Evolutionary conservation across 208 protist genomes (phyloP).

Genomic region (Strigomonas culicis): DNA sequence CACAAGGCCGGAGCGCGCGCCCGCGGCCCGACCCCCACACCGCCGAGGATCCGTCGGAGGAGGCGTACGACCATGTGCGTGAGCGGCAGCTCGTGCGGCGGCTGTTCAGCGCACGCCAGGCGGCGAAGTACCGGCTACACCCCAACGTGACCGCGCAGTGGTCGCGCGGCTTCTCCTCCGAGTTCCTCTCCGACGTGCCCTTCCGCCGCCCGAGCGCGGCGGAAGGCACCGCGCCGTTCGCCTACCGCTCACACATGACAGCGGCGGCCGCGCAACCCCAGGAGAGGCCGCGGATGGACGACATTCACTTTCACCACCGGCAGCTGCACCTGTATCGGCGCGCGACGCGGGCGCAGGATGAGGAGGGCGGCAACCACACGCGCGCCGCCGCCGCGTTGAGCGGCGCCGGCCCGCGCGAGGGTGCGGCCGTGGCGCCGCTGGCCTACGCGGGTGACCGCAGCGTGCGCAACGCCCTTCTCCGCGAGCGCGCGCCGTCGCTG

Average conservation of each 20-base stretch:
- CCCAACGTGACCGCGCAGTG: conserved; percentile 29
- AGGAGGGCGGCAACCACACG: background rate
- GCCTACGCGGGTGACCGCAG: conserved; percentile 9
- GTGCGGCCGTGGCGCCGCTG: too few species aligned
- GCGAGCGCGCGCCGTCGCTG: conserved; percentile 29
- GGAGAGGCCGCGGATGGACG: background rate
- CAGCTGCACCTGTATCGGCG: background rate
- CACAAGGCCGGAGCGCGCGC: too few species aligned
- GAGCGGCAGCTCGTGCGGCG: conserved; percentile 23
- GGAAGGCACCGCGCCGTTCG: too few species aligned
- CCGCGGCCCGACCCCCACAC: too few species aligned
- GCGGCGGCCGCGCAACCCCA: too few species aligned
- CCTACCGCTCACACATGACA: too few species aligned
- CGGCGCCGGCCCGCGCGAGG: too few species aligned
- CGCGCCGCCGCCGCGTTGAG: background rate
- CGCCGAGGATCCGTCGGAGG: conserved; percentile 27
- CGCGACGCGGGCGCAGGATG: background rate
- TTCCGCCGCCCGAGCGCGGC: background rate
- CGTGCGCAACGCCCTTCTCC: conserved; percentile 25
- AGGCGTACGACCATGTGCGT: conserved; percentile 19
- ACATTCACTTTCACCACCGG: background rate
- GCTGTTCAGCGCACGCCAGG: conserved; percentile 31
- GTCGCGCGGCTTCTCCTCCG: conserved; percentile 29
- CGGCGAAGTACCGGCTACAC: conserved; percentile 46
- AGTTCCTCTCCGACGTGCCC: conserved; percentile 22